Conservation (phyloP, 2,329 filamentous ascomycete genomes). For the Talaromyces pinophilus region DNA sequence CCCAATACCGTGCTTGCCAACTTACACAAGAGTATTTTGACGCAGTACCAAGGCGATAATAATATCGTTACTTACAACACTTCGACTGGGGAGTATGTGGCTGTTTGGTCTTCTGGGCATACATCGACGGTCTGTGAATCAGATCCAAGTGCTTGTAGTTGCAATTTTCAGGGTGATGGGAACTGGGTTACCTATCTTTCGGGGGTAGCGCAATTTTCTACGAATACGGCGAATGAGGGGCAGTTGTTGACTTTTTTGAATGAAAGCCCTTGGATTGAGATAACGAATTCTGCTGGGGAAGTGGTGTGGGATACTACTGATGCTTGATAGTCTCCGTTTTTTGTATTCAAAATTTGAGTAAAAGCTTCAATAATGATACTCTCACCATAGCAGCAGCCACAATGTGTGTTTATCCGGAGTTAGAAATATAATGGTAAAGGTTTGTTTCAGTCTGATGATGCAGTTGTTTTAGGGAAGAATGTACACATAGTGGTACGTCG, state of each 20-base stretch:
- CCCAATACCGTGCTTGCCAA: conserved; percentile 12
- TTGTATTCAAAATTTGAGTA: no score
- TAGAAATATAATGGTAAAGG: no score
- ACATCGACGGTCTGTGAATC: not conserved
- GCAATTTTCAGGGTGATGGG: conserved; percentile 13
- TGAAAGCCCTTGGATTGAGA: conserved; percentile 18
- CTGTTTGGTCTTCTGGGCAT: conserved; percentile 18
- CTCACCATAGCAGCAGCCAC: no score
- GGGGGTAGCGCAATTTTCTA: not conserved
- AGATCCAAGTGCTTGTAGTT: conserved; percentile 2
- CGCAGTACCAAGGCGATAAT: conserved; percentile 17
- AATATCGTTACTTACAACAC: conserved; percentile 20
- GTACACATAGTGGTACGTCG: no score
- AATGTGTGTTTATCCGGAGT: no score
- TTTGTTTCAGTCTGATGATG: no score
- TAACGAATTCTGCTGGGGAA: conserved; percentile 9
- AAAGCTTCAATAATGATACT: no score
- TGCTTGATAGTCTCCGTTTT: not conserved
- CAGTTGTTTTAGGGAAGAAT: no score
- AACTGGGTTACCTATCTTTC: conserved; percentile 13
- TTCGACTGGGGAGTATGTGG: conserved; percentile 6
- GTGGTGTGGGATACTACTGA: conserved; percentile 18
- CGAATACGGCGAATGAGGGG: not conserved
- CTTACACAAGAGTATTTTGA: conserved; percentile 11
- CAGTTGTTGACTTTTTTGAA: conserved; percentile 17